A percentile compares a stretch with the other conserved stretches of the same genome.
phyloP scores from a whole-genome alignment of 352 stramenopile genomes.

The Pythium phragmitis region DNA sequence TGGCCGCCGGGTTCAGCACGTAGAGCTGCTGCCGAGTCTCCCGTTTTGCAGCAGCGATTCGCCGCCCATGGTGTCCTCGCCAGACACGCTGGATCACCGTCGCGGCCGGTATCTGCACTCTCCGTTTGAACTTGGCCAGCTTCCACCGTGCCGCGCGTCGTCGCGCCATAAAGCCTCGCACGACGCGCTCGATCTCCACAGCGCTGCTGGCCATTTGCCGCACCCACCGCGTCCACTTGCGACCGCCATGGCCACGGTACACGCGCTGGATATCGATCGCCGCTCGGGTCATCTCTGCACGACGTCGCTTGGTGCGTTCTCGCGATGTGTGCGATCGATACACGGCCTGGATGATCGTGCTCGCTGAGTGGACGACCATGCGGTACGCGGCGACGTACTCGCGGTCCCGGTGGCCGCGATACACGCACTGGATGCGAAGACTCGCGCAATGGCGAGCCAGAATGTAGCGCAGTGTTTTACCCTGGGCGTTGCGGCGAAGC shows the following conservation, averaged over 20 bases:
- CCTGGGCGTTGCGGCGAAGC: slow-evolving; percentile 45
- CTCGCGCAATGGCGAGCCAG: slow-evolving; percentile 40
- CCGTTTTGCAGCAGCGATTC: slow-evolving; percentile 32
- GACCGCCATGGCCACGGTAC: slow-evolving; percentile 48
- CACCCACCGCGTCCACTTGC: slow-evolving; percentile 43
- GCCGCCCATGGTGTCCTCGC: slow-evolving; percentile 43
- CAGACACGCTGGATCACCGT: slow-evolving; percentile 55
- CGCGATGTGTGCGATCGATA: slow-evolving; percentile 56
- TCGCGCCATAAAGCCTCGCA: slow-evolving; percentile 59
- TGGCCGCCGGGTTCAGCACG: slow-evolving; percentile 50
- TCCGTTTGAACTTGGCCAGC: slow-evolving; percentile 39
- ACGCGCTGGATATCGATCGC: slow-evolving; percentile 48
- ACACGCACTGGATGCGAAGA: slow-evolving; percentile 60
- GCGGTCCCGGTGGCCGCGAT: slow-evolving; percentile 48
- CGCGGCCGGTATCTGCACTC: slow-evolving; percentile 46
- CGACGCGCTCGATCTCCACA: slow-evolving; percentile 46
- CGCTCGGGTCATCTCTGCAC: slow-evolving; percentile 27
- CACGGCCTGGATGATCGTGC: slow-evolving; percentile 64
- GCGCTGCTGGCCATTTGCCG: slow-evolving; percentile 44
- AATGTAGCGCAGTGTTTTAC: slow-evolving; percentile 44
- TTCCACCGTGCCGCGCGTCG: slow-evolving; percentile 42
- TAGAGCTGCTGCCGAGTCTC: slow-evolving; percentile 27
- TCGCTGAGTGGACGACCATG: slow-evolving; percentile 48
- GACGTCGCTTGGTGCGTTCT: slow-evolving; percentile 34
- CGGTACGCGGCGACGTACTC: slow-evolving; percentile 52